Evolutionary conservation across 148 eudicot genomes (phyloP), one percentile per base, ranked within the genome.

Genomic region (Polygonum maritimum): DNA sequence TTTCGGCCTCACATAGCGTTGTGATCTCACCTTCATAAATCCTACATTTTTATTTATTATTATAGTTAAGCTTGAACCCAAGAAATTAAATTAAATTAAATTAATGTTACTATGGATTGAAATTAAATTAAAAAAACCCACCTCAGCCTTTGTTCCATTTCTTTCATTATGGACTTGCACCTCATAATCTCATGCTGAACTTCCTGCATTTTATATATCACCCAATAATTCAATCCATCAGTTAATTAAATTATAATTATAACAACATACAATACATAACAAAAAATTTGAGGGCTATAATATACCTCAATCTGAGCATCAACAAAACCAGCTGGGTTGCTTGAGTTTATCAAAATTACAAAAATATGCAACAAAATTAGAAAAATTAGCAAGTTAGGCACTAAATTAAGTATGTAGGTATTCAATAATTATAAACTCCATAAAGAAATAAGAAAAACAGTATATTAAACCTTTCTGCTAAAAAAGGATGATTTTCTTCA

Each of bases 281-380:
- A 26, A 26, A 26, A 26, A 26, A 26, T 26, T 26, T 26, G 1
- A 1, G 31, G 31, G 31, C 31, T 26, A 26, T 26, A 26, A 74
- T 26, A 73, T 82, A 88, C 91, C 91, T 86, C 87, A 67, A 83
- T 39, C 71, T 81, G 89, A 76, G 89, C 76, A 60, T 86, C 89
- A 10, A 67, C 77, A 44, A 44, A 44, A 67, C 49, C 79, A 13
- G 36, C 76, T 72, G 87, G 81, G 80, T 86, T 82, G 83, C 79
- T 81, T 55, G 71, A 38, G 40, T 35, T 63, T 2, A 63, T 63
- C 41, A 62, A 57, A 19, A 62, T 62, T 11, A 63, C 63, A 81
- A 7, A 26, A 69, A 57, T 67, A 16, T 21, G 11, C 0, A 47
- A 67, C 19, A 8, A 72, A 31, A 63, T 31, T 31, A 63, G 39